Base-by-base conservation (phyloP, 2,329 filamentous ascomycete genomes). In the Neopestalotiopsis sp. region DNA sequence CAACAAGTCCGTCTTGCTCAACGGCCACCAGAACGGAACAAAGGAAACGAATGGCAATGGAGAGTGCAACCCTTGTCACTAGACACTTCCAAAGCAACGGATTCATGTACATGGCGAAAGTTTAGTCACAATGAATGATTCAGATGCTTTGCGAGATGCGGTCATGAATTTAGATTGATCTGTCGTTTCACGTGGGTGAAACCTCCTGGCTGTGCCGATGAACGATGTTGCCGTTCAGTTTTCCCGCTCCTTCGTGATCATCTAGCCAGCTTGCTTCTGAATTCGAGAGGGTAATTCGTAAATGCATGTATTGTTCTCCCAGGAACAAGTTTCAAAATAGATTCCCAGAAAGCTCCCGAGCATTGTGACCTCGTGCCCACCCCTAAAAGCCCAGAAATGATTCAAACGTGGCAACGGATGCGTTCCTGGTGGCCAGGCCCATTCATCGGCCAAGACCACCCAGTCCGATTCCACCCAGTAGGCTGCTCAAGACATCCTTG, bases 21-120 rank as follows among this genome's bases (percentile, higher is more conserved):
- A 67, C 24, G 65, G 65, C 28, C 65, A 61, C 32, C 14, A 32
- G n/a, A 66, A 66, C 40, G 63, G 45, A 17, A 24, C 28, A 10
- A 57, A 66, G 12, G 30, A 24, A n/a, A 57, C 24, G 13, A 66
- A 65, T 17, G 62, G 62, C 20, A 34, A 66, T 13, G 53, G 45
- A 10, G 63, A 42, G 5, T 66, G 63, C 49, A 28, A 7, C 6
- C 58, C 63, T 24, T 66, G 63, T 34, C 45, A 57, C 5, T 66
- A 66, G 12, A 62, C 17, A 20, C 14, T 13, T 32, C 9, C 42
- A 13, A 49, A 6, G 14, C 42, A 49, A 13, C 2, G 14, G 42
- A 5, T 17, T 20, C 9, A 59, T 17, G 28, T 9, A 24, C 56
- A 32, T 32, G 24, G 14, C 24, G 10, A 28, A n/a, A 7, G 17